These are phyloP conservation scores for Wickerhamomyces alni DNA, from an alignment of 805 yeast species.

Conservation along the genomic window DNA sequence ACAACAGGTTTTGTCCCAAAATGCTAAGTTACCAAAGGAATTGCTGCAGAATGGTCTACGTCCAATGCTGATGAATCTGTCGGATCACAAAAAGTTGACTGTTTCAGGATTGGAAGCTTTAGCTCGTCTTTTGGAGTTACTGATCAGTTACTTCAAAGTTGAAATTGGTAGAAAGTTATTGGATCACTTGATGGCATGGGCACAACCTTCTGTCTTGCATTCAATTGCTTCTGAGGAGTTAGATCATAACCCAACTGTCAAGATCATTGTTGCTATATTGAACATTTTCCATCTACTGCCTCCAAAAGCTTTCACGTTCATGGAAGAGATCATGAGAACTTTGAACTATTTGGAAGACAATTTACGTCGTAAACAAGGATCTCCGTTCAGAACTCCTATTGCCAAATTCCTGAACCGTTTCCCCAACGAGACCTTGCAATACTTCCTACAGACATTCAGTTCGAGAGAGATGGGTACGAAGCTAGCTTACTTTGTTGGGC, in stretches of 20 bases:
- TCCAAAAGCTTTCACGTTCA: conserved; percentile 83
- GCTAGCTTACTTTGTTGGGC: conserved; percentile 58
- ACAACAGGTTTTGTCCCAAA: conserved; percentile 75
- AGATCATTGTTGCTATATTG: conserved; percentile 82
- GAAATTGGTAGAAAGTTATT: conserved; percentile 91
- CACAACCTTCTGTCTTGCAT: conserved; percentile 73
- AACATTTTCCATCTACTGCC: conserved; percentile 91
- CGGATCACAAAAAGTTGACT: conserved; percentile 87
- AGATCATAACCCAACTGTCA: conserved; percentile 73
- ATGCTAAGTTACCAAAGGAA: conserved; percentile 88
- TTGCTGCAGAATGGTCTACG: conserved; percentile 89
- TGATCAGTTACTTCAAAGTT: conserved; percentile 91
- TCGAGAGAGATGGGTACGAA: conserved; percentile 58
- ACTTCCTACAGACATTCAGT: conserved; percentile 60
- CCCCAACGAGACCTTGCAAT: conserved; percentile 65
- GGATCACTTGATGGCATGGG: conserved; percentile 95
- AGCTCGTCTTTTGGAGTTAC: conserved; percentile 75
- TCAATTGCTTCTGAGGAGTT: conserved; percentile 76
- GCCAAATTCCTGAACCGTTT: conserved; percentile 83
- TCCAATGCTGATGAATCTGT: conserved; percentile 91
- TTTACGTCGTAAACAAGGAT: conserved; percentile 73
- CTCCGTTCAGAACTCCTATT: conserved; percentile 90
- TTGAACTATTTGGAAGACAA: conserved; percentile 75
- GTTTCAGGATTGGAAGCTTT: conserved; percentile 88
- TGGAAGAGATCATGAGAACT: conserved; percentile 79